A percentile compares a stretch with the other conserved stretches of the same genome.
Evolutionary conservation across 371 early-diverging fungal species (phyloP).

Genomic region (Batkoa obscura): DNA sequence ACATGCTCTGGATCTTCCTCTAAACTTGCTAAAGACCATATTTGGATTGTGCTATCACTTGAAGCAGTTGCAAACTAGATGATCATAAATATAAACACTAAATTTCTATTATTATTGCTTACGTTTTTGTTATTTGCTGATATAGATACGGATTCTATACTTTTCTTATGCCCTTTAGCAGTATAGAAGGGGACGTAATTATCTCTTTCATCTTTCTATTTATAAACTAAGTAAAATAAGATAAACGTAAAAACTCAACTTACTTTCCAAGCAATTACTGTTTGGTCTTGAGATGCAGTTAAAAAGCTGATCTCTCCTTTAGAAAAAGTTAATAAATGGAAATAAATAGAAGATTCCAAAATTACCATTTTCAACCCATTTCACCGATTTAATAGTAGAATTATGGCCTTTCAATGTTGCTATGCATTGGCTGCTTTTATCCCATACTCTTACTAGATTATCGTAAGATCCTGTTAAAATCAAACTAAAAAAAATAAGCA

Average conservation of each 20-base stretch:
- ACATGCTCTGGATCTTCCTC: slow-evolving; percentile 31
- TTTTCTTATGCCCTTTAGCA: slow-evolving; percentile 6
- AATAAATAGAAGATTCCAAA: not conserved
- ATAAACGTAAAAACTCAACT: slow-evolving; percentile 18
- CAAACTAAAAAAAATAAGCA: slow-evolving; percentile 13
- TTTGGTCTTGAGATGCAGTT: slow-evolving; percentile 12
- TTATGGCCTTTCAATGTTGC: slow-evolving; percentile 44
- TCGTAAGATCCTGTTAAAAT: slow-evolving; percentile 77
- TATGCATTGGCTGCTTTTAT: slow-evolving; percentile 45
- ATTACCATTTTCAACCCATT: slow-evolving; percentile 20
- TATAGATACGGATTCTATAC: slow-evolving; percentile 33
- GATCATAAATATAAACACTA: slow-evolving; percentile 15
- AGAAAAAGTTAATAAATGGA: not conserved
- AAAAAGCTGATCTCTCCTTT: slow-evolving; percentile 5
- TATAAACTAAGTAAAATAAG: slow-evolving; percentile 2
- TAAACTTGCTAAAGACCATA: slow-evolving; percentile 48
- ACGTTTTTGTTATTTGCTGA: slow-evolving; percentile 9
- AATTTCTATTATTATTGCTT: not conserved
- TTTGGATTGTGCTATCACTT: slow-evolving; percentile 50
- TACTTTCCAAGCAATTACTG: slow-evolving; percentile 9
- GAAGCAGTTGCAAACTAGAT: slow-evolving; percentile 60
- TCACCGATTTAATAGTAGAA: slow-evolving; percentile 51
- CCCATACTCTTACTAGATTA: slow-evolving; percentile 64
- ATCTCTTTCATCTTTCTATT: slow-evolving; percentile 12
- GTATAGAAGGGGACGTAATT: not conserved